Conservation (phyloP, 768 basidiomycete species). For the Auricularia sp. region DNA sequence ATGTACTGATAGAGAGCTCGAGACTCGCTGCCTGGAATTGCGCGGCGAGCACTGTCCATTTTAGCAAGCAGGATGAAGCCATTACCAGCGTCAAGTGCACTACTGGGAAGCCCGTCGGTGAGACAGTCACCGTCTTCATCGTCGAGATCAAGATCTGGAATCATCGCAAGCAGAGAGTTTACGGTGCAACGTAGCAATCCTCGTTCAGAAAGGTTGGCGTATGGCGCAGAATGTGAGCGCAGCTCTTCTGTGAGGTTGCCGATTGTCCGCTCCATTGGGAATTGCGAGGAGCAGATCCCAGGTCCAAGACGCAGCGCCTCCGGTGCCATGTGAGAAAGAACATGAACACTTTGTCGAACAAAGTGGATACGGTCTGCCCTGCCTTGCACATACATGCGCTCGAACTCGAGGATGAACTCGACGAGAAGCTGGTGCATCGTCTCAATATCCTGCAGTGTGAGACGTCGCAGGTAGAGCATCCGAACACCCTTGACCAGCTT, state of each 20-base stretch:
- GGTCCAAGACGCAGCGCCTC: slow-evolving; percentile 20
- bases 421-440: slow-evolving; percentile 20
- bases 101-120: too few relatives aligned
- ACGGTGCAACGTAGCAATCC: not conserved
- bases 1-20: too few relatives aligned
- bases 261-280: slow-evolving; percentile 16
- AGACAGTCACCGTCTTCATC: not conserved
- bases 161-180: slow-evolving; percentile 1
- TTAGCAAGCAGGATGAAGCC: too few relatives aligned
- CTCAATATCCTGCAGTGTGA: slow-evolving; percentile 13
- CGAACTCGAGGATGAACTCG: slow-evolving; percentile 25
- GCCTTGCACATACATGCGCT: slow-evolving; percentile 25
- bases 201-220: slow-evolving; percentile 3
- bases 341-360: slow-evolving; percentile 23
- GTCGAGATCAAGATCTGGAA: not conserved
- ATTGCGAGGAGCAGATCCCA: slow-evolving; percentile 19
- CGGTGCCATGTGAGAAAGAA: slow-evolving; percentile 18
- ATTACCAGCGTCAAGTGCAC: too few relatives aligned
- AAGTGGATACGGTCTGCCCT: slow-evolving; percentile 24
- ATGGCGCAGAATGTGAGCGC: not conserved
- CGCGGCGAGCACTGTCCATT: too few relatives aligned
- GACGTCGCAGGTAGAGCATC: slow-evolving; percentile 17
- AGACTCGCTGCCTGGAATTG: too few relatives aligned
- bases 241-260: slow-evolving; percentile 1
- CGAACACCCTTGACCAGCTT: slow-evolving; percentile 20